Conservation (phyloP, 192 early-diverging fungal species). For the Linderina pennispora region DNA sequence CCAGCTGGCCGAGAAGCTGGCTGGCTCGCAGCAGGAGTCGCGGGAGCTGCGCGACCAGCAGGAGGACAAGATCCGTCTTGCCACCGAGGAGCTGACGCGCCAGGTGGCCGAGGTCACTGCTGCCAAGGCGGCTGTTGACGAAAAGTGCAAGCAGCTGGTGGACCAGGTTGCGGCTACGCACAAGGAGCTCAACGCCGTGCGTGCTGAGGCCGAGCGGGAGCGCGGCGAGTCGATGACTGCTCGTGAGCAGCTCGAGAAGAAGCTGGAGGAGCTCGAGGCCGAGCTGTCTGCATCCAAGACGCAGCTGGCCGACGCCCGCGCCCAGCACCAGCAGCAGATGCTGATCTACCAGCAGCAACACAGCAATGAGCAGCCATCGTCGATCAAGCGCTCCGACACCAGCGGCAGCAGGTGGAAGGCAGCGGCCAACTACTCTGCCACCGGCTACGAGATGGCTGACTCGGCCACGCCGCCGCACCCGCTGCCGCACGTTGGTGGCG, state of each 20-base stretch:
- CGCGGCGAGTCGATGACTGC: conserved; percentile 5
- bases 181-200: conserved; percentile 20
- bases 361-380: conserved; percentile 6
- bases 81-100: conserved; percentile 10
- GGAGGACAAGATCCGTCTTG: conserved; percentile 1
- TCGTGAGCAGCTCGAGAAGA: conserved; percentile 16
- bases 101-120: conserved; percentile 17
- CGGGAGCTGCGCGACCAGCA: conserved; percentile 9
- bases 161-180: conserved; percentile 14
- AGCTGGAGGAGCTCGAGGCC: conserved; percentile 34
- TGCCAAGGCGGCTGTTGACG: conserved; percentile 23
- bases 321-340: conserved; percentile 20
- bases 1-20: conserved; percentile 49
- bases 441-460: conserved; percentile 35
- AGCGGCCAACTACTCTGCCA: conserved; percentile 23
- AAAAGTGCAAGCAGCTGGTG: conserved; percentile 17
- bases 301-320: conserved; percentile 29
- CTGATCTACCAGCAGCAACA: not conserved
- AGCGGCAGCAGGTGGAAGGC: conserved; percentile 28
- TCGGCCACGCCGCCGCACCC: conserved; percentile 1
- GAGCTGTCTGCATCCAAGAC: conserved; percentile 19
- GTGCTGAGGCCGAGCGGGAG: conserved; percentile 9
- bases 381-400: conserved; percentile 20
- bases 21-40: conserved; percentile 16
- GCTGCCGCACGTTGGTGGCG: too few species aligned